Evolutionary conservation across 1,284 basidiomycete species (phyloP).

Genomic region (Pulveroboletus sp.): DNA sequence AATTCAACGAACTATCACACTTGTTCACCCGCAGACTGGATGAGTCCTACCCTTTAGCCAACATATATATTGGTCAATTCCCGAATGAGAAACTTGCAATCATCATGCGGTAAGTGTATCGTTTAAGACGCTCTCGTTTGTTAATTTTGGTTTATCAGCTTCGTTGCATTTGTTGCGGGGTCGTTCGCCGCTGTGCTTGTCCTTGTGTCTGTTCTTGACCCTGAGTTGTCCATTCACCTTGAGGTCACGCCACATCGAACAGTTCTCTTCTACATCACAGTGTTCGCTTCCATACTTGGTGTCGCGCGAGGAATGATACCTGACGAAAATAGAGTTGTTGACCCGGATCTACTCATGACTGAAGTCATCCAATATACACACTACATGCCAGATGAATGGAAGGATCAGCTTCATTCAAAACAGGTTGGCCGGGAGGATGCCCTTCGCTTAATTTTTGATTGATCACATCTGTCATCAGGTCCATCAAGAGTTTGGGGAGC

Average conservation of each 20-base stretch:
- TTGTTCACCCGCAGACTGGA: conserved; percentile 85
- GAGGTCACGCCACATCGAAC: conserved; percentile 93
- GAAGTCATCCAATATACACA: conserved; percentile 93
- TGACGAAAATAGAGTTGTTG: conserved; percentile 90
- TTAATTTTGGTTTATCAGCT: conserved; percentile 34
- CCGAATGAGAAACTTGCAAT: conserved; percentile 92
- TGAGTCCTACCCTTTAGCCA: conserved; percentile 85
- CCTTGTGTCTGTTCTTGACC: conserved; percentile 87
- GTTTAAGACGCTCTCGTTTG: not conserved
- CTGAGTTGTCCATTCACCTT: conserved; percentile 89
- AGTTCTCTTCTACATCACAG: conserved; percentile 87
- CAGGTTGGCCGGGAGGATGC: conserved; percentile 44
- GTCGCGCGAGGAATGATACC: conserved; percentile 94
- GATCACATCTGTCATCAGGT: conserved; percentile 45
- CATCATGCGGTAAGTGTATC: conserved; percentile 69
- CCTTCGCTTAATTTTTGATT: not conserved
- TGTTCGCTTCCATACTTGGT: conserved; percentile 88
- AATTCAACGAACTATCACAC: conserved; percentile 98
- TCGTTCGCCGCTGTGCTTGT: conserved; percentile 95
- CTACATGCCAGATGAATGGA: conserved; percentile 93
- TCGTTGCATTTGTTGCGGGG: conserved; percentile 93
- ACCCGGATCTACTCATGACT: conserved; percentile 88
- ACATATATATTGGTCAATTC: conserved; percentile 96
- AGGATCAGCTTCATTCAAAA: conserved; percentile 84
- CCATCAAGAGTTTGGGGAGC: conserved; percentile 82